Evolutionary conservation across 768 basidiomycete genomes (phyloP).

Genomic region (Galerina sulciceps): DNA sequence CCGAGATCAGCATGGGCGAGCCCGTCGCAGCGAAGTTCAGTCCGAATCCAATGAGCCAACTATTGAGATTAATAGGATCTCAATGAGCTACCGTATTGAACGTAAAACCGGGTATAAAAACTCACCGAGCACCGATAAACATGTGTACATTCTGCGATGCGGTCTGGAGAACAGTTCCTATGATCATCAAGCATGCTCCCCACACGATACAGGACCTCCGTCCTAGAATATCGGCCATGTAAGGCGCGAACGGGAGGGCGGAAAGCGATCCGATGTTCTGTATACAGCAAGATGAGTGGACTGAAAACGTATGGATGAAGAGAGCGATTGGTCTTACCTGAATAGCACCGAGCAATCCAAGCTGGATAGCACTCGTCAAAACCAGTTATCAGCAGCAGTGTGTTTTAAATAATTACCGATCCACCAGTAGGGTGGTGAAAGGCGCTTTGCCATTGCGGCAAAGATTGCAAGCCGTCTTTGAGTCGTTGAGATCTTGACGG

Average conservation of each 20-base stretch:
- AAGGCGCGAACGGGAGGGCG: slow-evolving; percentile 25
- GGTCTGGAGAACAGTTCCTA: slow-evolving; percentile 54
- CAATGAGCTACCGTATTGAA: not conserved
- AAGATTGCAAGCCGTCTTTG: slow-evolving; percentile 25
- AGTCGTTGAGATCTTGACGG: not conserved
- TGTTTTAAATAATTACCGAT: slow-evolving; percentile 11
- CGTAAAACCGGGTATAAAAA: not conserved
- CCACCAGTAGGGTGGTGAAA: slow-evolving; percentile 23
- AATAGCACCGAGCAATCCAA: slow-evolving; percentile 25
- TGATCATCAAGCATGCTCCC: slow-evolving; percentile 54
- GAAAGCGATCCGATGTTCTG: slow-evolving; percentile 28
- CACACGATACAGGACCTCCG: slow-evolving; percentile 52
- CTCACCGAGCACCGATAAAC: slow-evolving; percentile 58
- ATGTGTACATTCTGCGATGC: slow-evolving; percentile 54
- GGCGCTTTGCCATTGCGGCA: slow-evolving; percentile 22
- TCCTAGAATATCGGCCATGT: slow-evolving; percentile 50
- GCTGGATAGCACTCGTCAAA: slow-evolving; percentile 6
- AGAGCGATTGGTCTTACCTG: slow-evolving; percentile 11
- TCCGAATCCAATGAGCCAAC: slow-evolving; percentile 25
- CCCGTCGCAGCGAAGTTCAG: slow-evolving; percentile 23
- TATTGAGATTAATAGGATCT: not conserved
- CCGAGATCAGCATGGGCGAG: slow-evolving; percentile 26
- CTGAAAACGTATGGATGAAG: not conserved
- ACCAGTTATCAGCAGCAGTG: too few species aligned
- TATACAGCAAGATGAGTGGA: not conserved